phyloP scores from a whole-genome alignment of 1,284 basidiomycete species.

The Cutaneotrichosporon cutaneum region DNA sequence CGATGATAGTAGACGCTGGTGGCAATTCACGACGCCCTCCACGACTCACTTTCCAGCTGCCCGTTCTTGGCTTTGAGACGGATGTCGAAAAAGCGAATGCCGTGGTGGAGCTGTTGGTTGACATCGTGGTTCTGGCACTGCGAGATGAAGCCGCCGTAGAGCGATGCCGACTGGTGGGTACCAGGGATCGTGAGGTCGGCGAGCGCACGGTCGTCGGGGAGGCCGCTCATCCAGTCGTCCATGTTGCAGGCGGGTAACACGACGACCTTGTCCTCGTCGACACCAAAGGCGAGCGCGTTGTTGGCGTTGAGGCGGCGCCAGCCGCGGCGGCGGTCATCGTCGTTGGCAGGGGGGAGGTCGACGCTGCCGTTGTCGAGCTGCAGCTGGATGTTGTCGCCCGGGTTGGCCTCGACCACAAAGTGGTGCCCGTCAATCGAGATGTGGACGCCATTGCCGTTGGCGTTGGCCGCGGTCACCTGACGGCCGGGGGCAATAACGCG shows the following conservation, averaged over 20 bases:
- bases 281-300: constrained; percentile 15
- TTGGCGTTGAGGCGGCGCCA: constrained; percentile 20
- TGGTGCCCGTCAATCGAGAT: constrained; percentile 18
- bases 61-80: constrained; percentile 66
- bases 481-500: constrained; percentile 18
- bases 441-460: constrained; percentile 19
- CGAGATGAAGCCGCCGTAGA: constrained; percentile 34
- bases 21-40: too few relatives aligned
- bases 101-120: constrained; percentile 46
- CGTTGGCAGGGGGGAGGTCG: constrained; percentile 7
- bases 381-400: constrained; percentile 12
- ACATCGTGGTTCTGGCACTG: constrained; percentile 51
- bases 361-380: constrained; percentile 13
- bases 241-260: constrained; percentile 13
- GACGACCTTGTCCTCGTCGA: constrained; percentile 21
- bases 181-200: constrained; percentile 24
- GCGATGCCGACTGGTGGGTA: constrained; percentile 20
- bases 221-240: constrained; percentile 15
- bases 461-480: constrained; percentile 13
- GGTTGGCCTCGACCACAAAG: constrained; percentile 12
- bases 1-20: too few relatives aligned
- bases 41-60: constrained; percentile 47
- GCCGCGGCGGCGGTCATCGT: constrained; percentile 16
- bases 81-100: constrained; percentile 77
- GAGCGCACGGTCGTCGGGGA: constrained; percentile 23